phyloP scores from a whole-genome alignment of 2,329 filamentous ascomycete species.

The Fusarium annulatum region DNA sequence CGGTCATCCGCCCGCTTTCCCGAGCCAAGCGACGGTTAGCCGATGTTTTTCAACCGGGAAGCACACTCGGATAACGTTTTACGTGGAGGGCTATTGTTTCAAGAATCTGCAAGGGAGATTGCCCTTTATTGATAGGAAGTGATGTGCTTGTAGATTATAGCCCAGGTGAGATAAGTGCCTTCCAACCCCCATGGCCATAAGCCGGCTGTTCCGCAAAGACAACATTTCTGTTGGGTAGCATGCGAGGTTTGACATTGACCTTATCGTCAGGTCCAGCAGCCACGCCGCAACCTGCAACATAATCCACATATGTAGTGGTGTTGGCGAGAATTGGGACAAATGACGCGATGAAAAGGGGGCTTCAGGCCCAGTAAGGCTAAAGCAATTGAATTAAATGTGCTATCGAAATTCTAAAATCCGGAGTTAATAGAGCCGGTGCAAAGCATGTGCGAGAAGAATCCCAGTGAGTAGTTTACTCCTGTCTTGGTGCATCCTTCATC shows the following conservation, averaged over 20 bases:
- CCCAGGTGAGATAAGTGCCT: neutral
- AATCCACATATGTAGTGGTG: neutral
- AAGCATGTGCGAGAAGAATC: neutral
- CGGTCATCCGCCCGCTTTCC: neutral
- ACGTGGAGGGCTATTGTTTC: neutral
- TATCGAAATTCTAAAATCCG: neutral
- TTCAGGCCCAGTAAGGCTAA: rapidly evolving
- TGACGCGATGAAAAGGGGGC: rapidly evolving
- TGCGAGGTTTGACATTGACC: too few relatives aligned
- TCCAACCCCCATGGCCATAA: rapidly evolving
- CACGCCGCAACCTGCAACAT: neutral
- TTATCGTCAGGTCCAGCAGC: rapidly evolving
- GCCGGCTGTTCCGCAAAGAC: neutral
- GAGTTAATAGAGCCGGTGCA: neutral
- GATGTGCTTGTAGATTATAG: rapidly evolving
- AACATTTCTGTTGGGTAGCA: rapidly evolving
- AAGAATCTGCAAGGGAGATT: neutral
- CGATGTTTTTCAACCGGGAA: neutral
- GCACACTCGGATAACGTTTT: neutral
- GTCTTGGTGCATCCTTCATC: neutral
- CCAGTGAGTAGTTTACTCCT: neutral
- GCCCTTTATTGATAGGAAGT: rapidly evolving
- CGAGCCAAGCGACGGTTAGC: neutral
- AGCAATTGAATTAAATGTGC: neutral
- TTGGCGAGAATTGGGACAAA: rapidly evolving